Base-by-base conservation (phyloP, 2,329 filamentous ascomycete genomes). In the Monascus ruber region DNA sequence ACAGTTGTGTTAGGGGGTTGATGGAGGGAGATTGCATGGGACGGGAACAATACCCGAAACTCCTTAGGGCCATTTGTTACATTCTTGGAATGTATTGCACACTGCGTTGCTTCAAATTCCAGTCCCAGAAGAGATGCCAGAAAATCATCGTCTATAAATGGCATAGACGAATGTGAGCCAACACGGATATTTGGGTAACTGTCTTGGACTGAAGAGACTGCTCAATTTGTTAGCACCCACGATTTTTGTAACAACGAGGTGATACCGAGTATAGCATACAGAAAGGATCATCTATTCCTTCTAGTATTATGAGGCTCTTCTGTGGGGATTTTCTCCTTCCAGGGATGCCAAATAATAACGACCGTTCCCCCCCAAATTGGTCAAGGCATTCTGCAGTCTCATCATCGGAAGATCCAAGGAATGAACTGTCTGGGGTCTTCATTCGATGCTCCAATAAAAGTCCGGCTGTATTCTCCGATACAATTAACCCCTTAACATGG, bases 251-350 rank as follows among this genome's bases (percentile, higher is more conserved):
- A 3, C 31, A 33, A 6, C 6, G 31, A 6, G 31, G n/a, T 4
- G 34, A 10, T 17, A 35, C 69, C 69, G 28, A 58, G 53, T 42
- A 72, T 69, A 5, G 70, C 59, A 73, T 64, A 51, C 78, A 75
- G 53, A 80, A 71, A 37, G 81, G 63, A 48, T 77, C 58, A 37
- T 81, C 61, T 25, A 83, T 60, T 31, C 83, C 67, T 58, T 84
- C 77, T 33, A 60, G 42, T 24, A 65, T 45, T 11, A 68, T 47
- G 36, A 66, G 49, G 26, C 60, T 53, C 40, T 51, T 62, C 34
- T 52, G 45, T 5, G 36, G 10, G 17, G 17, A 17, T 41, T 34
- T 6, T 55, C 48, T 26, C 40, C 37, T 11, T 39, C 38, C 25
- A 38, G 32, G 24, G 42, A 35, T 25, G 53, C 59, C 17, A 48